Base-by-base conservation (phyloP, 2,329 filamentous ascomycete genomes). In the Fusarium tanahbumbuense region DNA sequence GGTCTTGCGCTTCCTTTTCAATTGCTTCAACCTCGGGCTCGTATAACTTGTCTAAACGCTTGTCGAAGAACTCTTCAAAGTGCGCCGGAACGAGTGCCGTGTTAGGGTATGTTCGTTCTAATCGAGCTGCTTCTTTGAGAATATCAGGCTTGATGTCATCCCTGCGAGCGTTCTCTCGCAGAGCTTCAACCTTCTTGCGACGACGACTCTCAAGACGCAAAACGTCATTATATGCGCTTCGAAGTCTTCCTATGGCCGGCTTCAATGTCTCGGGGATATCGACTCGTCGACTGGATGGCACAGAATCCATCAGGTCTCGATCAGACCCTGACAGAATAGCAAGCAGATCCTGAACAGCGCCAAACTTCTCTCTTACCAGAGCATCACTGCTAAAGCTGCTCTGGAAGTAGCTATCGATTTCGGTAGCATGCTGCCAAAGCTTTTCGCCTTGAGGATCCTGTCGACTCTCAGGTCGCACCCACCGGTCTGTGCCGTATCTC, bases 111-210 rank as follows among this genome's bases (percentile, higher is more conserved):
- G 92, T 91, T 47, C 94, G 89, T 81, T 98, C 96, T 15, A 98
- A 84, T 11, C 94, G 89, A 37, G 92, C 91, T 4, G 94, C 91
- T 83, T 98, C 94, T 50, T 88, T 87, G 23, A 97, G 84, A 6
- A 99, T 91, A 52, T 94, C 93, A 1, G 89, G 87, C 75, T 94
- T 94, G 73, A 98, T 94, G 78, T 98, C 95, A 79, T 99, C 96
- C 23, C 89, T 87, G 55, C 92, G 92, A 6, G 91, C 91, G 76
- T 94, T 97, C 63, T 93, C 90, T 32, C 91, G 88, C 48, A 98
- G 79, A 2, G 88, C 85, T 76, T 97, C 93, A 4, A 95, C 90
- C 76, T 93, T 94, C 68, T 92, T 91, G 64, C 91, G 87, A 50
- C 95, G 86, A 56, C 93, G 87, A 64, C 90, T 94, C 78, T 99